Conservation (phyloP, 1,284 basidiomycete species). For the Leccinum griseonigrum region DNA sequence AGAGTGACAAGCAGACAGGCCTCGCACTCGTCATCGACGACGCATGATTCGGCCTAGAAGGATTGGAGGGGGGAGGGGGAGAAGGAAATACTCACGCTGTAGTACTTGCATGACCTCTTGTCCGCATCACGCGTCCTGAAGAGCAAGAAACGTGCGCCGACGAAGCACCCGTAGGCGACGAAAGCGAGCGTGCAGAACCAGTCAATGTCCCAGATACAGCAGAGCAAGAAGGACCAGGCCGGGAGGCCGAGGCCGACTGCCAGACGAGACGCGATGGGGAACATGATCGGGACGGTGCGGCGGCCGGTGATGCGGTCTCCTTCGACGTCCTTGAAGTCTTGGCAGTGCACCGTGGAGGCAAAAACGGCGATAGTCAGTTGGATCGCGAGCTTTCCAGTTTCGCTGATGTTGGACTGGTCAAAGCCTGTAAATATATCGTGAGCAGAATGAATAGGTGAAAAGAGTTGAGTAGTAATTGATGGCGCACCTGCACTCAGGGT, state of each 20-base stretch:
- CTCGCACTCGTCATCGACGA: neutral
- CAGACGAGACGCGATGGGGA: slow-evolving; percentile 29
- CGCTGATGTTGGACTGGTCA: slow-evolving; percentile 15
- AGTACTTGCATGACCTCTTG: slow-evolving; percentile 32
- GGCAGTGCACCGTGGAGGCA: slow-evolving; percentile 39
- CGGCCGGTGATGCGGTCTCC: slow-evolving; percentile 36
- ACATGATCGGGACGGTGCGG: slow-evolving; percentile 36
- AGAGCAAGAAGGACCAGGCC: slow-evolving; percentile 23
- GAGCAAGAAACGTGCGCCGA: slow-evolving; percentile 30
- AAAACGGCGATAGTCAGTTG: slow-evolving; percentile 30
- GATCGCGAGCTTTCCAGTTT: slow-evolving; percentile 26
- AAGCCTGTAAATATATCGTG: slow-evolving; percentile 10
- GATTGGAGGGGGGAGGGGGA: neutral
- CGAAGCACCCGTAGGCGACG: slow-evolving; percentile 26
- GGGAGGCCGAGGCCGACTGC: slow-evolving; percentile 26
- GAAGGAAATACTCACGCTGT: slow-evolving; percentile 29
- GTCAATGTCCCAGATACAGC: slow-evolving; percentile 29
- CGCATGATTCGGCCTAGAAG: neutral
- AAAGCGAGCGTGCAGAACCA: slow-evolving; percentile 22
- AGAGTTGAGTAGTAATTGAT: neutral
- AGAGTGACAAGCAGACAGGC: neutral
- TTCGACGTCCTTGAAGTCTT: slow-evolving; percentile 40
- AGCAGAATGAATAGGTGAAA: neutral
- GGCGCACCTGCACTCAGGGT: slow-evolving; percentile 37
- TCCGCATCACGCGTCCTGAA: slow-evolving; percentile 25